A percentile compares a stretch with the other conserved stretches of the same genome.
phyloP scores from a whole-genome alignment of 306 rosid genomes.

The Datisca glomerata region DNA sequence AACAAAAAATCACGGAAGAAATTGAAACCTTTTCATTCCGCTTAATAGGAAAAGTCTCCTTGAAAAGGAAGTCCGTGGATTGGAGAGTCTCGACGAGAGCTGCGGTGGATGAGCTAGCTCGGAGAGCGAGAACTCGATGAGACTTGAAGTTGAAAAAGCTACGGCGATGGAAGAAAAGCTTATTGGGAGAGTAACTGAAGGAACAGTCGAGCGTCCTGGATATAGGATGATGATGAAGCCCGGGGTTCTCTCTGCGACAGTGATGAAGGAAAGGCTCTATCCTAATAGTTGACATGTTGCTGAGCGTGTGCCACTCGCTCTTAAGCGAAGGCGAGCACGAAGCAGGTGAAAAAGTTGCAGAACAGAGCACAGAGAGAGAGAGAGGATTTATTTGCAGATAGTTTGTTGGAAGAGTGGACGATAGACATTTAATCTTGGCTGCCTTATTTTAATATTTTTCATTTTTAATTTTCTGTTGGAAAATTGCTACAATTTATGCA shows the following conservation, averaged over 20 bases:
- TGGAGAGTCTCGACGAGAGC: slow-evolving; percentile 30
- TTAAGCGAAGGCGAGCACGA: neutral
- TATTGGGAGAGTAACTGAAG: slow-evolving; percentile 20
- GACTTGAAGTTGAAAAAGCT: slow-evolving; percentile 35
- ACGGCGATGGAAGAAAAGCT: slow-evolving; percentile 18
- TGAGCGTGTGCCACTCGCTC: neutral
- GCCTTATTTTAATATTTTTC: neutral
- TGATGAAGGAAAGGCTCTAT: slow-evolving; percentile 26
- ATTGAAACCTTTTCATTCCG: slow-evolving; percentile 42
- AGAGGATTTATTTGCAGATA: too few relatives aligned
- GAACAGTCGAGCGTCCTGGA: slow-evolving; percentile 23
- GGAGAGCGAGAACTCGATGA: slow-evolving; percentile 13
- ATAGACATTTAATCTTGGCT: too few relatives aligned
- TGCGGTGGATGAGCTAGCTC: slow-evolving; percentile 26
- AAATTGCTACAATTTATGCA: too few relatives aligned
- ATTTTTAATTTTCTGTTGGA: neutral
- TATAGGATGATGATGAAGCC: slow-evolving; percentile 6
- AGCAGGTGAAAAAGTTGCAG: neutral
- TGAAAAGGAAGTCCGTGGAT: slow-evolving; percentile 27
- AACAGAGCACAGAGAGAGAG: neutral
- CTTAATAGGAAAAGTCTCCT: slow-evolving; percentile 39
- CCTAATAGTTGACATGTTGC: slow-evolving; percentile 41
- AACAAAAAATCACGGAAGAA: slow-evolving; percentile 1
- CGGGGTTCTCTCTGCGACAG: slow-evolving; percentile 9
- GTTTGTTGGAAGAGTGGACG: too few relatives aligned